phyloP scores from a whole-genome alignment of 140 eudicot genomes.

The Erigeron philadelphicus region DNA sequence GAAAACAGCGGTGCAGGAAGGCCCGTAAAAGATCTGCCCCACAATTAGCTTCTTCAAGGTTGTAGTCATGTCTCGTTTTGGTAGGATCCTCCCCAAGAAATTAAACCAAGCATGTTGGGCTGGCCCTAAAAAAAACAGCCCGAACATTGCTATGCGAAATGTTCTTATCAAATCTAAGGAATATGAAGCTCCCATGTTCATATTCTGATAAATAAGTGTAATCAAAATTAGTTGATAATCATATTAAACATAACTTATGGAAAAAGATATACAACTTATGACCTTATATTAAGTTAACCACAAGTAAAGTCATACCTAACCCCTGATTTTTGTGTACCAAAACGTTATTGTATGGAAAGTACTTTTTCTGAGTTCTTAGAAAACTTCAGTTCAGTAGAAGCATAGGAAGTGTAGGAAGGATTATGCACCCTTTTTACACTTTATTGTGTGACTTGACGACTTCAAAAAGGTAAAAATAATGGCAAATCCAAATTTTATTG shows the following conservation, averaged over 20 bases:
- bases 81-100: constrained; percentile 47
- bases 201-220: constrained; percentile 32
- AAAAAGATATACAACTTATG: constrained; percentile 6
- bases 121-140: constrained; percentile 58
- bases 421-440: too few species aligned
- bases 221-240: constrained; percentile 2
- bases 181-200: constrained; percentile 42
- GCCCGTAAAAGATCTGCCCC: constrained; percentile 68
- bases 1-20: constrained; percentile 48
- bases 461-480: too few species aligned
- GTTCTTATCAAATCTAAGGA: constrained; percentile 49
- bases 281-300: constrained; percentile 2
- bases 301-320: background rate
- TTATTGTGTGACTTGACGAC: too few species aligned
- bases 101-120: constrained; percentile 67
- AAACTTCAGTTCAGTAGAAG: too few species aligned
- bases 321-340: too few species aligned
- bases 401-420: too few species aligned
- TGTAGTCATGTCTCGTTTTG: constrained; percentile 53
- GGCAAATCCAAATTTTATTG: too few species aligned
- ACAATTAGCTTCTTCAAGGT: constrained; percentile 58
- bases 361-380: too few species aligned
- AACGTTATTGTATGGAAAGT: too few species aligned
- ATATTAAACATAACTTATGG: background rate
- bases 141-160: constrained; percentile 57